Percentiles rank a stretch among this genome's conserved stretches.
Evolutionary conservation across 441 rosid genomes (phyloP).

Genomic region (Pelargonium citronellum): DNA sequence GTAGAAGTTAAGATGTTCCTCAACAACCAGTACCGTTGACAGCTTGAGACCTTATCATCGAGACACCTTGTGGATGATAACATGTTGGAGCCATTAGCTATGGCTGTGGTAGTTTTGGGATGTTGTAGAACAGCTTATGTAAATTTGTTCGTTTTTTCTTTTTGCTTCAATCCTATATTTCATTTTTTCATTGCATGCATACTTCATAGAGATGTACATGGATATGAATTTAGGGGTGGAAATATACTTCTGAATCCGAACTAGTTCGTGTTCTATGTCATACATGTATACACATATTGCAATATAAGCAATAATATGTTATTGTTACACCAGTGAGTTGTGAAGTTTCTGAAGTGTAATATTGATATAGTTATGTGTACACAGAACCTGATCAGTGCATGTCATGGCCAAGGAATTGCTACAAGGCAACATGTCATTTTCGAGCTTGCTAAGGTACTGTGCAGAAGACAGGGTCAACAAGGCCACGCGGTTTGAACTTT

Average conservation of each 20-base stretch:
- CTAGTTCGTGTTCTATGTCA: neutral
- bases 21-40: neutral
- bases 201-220: neutral
- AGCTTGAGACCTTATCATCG: neutral
- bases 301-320: neutral
- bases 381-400: no score
- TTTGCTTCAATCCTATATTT: neutral
- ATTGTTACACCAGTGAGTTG: no score
- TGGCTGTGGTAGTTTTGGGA: neutral
- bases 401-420: neutral
- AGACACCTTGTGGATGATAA: neutral
- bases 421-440: neutral
- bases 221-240: neutral
- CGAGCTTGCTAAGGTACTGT: neutral
- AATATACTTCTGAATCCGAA: neutral
- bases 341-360: no score
- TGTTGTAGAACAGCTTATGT: neutral
- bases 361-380: no score
- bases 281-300: neutral
- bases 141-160: neutral
- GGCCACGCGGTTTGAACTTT: neutral
- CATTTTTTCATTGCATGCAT: neutral
- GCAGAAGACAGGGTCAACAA: neutral
- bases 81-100: neutral
- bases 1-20: neutral